phyloP scores from a whole-genome alignment of 768 basidiomycete genomes.

The Boletus subparvulus region DNA sequence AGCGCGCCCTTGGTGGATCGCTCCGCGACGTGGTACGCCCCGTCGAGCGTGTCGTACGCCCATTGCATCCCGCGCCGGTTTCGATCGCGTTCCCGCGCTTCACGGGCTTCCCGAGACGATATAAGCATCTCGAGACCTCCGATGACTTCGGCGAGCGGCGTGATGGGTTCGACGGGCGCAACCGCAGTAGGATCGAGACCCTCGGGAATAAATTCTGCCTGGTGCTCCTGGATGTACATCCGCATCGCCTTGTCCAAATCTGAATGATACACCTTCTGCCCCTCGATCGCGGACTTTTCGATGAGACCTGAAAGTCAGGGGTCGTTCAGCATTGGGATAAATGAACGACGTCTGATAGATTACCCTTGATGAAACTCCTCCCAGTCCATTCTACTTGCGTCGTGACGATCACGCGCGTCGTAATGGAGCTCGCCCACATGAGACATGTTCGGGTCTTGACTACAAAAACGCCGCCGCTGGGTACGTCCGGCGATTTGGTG shows the following conservation, averaged over 20 bases:
- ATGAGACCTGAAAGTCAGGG: constrained; percentile 69
- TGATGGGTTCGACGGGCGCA: constrained; percentile 44
- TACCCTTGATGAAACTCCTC: constrained; percentile 94
- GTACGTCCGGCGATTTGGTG: constrained; percentile 92
- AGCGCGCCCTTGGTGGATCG: constrained; percentile 70
- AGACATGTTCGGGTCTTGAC: constrained; percentile 95
- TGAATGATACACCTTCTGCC: constrained; percentile 82
- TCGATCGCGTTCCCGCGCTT: constrained; percentile 66
- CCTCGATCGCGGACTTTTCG: constrained; percentile 86
- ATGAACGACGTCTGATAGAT: background rate
- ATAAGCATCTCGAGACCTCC: constrained; percentile 8
- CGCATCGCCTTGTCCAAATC: constrained; percentile 87
- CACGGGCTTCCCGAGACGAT: constrained; percentile 26
- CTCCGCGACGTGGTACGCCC: constrained; percentile 67
- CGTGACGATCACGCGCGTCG: constrained; percentile 80
- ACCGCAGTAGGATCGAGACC: constrained; percentile 64
- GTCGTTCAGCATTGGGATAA: background rate
- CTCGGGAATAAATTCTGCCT: constrained; percentile 84
- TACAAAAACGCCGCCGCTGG: constrained; percentile 87
- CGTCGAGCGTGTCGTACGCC: constrained; percentile 86
- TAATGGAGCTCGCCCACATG: constrained; percentile 84
- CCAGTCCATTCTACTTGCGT: constrained; percentile 96
- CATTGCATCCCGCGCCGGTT: constrained; percentile 77
- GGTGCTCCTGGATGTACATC: constrained; percentile 84
- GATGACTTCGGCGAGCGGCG: constrained; percentile 17